Evolutionary conservation across 768 basidiomycete genomes (phyloP), one percentile per base, ranked within the genome.

Genomic region (Mrakia frigida): DNA sequence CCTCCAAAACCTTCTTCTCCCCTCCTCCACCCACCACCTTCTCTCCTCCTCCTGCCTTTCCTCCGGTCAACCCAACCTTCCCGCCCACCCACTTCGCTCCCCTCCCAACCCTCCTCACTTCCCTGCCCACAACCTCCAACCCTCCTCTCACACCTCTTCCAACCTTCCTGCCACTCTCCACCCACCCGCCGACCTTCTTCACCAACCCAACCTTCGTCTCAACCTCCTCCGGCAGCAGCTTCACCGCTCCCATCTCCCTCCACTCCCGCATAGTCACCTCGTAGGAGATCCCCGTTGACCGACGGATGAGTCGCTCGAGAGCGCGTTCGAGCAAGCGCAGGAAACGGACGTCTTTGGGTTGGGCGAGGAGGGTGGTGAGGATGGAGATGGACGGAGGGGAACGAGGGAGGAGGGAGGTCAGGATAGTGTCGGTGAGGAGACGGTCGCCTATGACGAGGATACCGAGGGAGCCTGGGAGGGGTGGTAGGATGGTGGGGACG

Each of bases 401-500:
- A 9, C 37, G 39, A 7, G 70, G 39, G 59, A 76, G 41, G 37
- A 61, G 50, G 18, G 75, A 31, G 18, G 75, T 77, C 14, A 98
- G 86, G 72, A 98, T 87, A 25, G 94, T 84, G 82, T 99, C 96
- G 0, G 96, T 99, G 80, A 97, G 91, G 71, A 98, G 84, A 16
- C 96, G 88, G 84, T 99, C 96, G 0, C 96, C 96, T 18, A 99
- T 90, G 53, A 98, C 84, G 74, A 98, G 75, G 16, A 65, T 53
- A n/a, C 69, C 69, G 11, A 70, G 50, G 25, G 69, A 70, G 25
- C 23, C 23, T 4, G 37, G 65, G 6, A 31, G 3, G 33, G 35
- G 65, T 3, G 65, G 65, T 21, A 16, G 37, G 25, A 39, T 25
- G 39, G 39, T 3, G 69, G 53, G 10, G 53, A 28, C 16, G 70